Percentiles rank a stretch among this genome's conserved stretches.
Evolutionary conservation across 1,139 yeast species (phyloP).

Genomic region (Geotrichum cucujoidarum): DNA sequence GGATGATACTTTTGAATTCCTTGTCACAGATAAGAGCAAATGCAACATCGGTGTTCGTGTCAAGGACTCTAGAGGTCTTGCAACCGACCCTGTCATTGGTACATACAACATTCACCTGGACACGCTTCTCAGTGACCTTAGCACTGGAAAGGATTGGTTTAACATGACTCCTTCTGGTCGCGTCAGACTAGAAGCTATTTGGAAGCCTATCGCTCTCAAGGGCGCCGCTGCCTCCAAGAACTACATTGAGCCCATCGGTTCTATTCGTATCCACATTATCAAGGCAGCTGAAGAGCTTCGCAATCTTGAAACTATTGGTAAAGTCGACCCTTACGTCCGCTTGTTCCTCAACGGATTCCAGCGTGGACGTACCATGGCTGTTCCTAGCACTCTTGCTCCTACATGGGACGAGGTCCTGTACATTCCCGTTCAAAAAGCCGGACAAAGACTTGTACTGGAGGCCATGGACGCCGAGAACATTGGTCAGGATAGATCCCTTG

Average conservation of each 20-base stretch:
- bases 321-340: conserved; percentile 86
- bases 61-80: conserved; percentile 56
- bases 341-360: conserved; percentile 71
- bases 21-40: conserved; percentile 68
- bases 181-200: conserved; percentile 59
- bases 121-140: conserved; percentile 70
- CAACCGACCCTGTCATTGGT: conserved; percentile 59
- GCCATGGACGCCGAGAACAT: conserved; percentile 84
- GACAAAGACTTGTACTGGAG: conserved; percentile 77
- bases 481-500: conserved; percentile 79
- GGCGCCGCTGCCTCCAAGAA: conserved; percentile 61
- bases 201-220: conserved; percentile 82
- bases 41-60: conserved; percentile 62
- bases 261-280: conserved; percentile 66
- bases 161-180: conserved; percentile 63
- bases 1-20: conserved; percentile 61
- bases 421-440: conserved; percentile 72
- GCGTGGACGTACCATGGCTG: conserved; percentile 69
- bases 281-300: conserved; percentile 59
- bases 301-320: conserved; percentile 83
- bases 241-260: conserved; percentile 91
- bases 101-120: conserved; percentile 45
- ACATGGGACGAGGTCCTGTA: conserved; percentile 81
- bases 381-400: conserved; percentile 70
- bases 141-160: conserved; percentile 66